Evolutionary conservation across 2,329 filamentous ascomycete species (phyloP), one percentile per base, ranked within the genome.

Genomic region (Fusarium anguioides): DNA sequence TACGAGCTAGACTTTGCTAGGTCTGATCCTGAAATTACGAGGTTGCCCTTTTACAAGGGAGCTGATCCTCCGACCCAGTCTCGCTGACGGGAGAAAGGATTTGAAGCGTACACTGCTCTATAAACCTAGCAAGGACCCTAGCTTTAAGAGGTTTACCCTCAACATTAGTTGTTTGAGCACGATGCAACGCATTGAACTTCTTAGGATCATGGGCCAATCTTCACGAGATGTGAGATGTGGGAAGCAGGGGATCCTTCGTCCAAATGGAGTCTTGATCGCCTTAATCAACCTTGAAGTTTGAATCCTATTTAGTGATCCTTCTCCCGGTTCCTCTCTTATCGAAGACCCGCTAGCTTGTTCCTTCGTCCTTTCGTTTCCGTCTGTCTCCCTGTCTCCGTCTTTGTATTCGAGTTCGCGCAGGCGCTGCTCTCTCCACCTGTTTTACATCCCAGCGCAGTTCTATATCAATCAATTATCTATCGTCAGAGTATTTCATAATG

Each of bases 11-110:
- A 9, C 31, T n/a, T 17, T 33, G 31, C 31, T 45, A 33, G 36
- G 36, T 31, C 27, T 52, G 46, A 52, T 46, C 46, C 64, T 65
- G 47, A 65, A 59, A 65, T 68, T 68, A 46, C 26, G 35, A 33
- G 14, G 53, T 52, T n/a, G 40, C 40, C 26, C 35, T 45, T 9
- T 24, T n/a, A 15, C 58, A 52, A 60, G 64, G 64, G 40, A 48
- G 35, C 17, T 36, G 40, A 67, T 66, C 64, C 64, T 66, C 33
- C 52, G 47, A 36, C 27, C 62, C 46, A 63, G 47, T 39, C 44
- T 40, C 41, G 60, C 50, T 44, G 24, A 56, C 27, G 17, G 24
- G n/a, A 36, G 9, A 8, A 14, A 37, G 14, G 15, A 31, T 31
- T 24, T 18, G 18, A 40, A 27, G 17, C 44, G 44, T 21, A 48